phyloP scores from a whole-genome alignment of 1,139 yeast genomes.

The Blastobotrys persicus region DNA sequence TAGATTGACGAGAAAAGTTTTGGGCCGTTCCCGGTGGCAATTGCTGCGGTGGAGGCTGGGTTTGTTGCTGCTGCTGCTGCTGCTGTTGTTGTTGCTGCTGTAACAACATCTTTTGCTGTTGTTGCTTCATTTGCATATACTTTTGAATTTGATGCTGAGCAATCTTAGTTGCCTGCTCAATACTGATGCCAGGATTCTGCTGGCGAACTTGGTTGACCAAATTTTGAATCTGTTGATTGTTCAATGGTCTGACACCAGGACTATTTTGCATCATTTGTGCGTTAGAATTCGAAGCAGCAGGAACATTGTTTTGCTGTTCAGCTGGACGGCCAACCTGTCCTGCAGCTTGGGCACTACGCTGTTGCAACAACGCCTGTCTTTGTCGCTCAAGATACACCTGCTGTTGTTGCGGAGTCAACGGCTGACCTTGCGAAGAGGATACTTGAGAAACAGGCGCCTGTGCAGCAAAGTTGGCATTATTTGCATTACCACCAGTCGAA shows the following conservation, averaged over 20 bases:
- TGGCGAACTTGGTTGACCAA: conserved; percentile 65
- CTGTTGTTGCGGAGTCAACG: conserved; percentile 15
- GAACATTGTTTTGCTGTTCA: not conserved
- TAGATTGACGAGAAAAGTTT: conserved; percentile 16
- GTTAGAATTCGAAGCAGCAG: conserved; percentile 1
- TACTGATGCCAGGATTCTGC: conserved; percentile 65
- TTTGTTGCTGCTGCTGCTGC: conserved; percentile 27
- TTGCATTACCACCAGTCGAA: conserved; percentile 12
- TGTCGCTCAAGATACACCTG: conserved; percentile 6
- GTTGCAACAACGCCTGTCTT: conserved; percentile 5
- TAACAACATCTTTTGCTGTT: conserved; percentile 36
- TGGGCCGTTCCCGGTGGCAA: not conserved
- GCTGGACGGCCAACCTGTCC: not conserved
- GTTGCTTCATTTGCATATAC: conserved; percentile 34
- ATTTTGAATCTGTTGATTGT: conserved; percentile 17
- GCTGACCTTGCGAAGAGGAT: conserved; percentile 13
- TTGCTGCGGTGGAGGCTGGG: conserved; percentile 27
- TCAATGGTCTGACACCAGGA: conserved; percentile 6
- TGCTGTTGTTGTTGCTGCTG: conserved; percentile 30
- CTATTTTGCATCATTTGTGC: not conserved
- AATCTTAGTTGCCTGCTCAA: conserved; percentile 68
- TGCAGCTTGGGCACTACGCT: not conserved
- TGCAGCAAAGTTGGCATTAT: conserved; percentile 10
- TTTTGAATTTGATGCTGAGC: conserved; percentile 70
- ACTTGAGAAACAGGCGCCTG: not conserved